Evolutionary conservation across 805 yeast genomes (phyloP), one percentile per base, ranked within the genome.

Genomic region (Ogataea nitratoaversa): DNA sequence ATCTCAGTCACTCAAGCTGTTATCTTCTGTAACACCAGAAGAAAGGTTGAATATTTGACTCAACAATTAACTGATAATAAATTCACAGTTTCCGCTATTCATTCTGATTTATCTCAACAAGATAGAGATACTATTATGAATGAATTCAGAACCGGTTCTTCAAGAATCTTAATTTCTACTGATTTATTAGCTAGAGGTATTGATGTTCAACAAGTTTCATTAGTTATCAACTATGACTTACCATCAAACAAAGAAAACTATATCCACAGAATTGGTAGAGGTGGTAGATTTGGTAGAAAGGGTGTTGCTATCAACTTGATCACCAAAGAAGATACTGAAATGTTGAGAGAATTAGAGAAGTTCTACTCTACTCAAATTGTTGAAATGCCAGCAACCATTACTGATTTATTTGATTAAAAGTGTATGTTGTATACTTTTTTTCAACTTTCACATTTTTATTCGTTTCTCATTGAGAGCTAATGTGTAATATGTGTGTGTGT

Each of bases 151-250:
- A 73, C 84, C 44, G 99, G 99, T 44, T 79, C 84, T 52, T 86
- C 96, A 40, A 79, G 99, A 63, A 91, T 93, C 37, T 72, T 93
- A 63, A 93, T 93, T 61, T 84, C 97, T 52, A 93, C 99, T 31
- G 99, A 93, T 68, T 84, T 93, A 57, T 85, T 91, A 83, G 99
- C 99, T 37, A 78, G 99, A 68, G 99, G 99, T 62, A 93, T 91
- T 52, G 99, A 91, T 68, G 98, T 91, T 46, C 99, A 91, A 72
- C 98, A 91, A 63, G 96, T 91, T 36, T 90, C 97, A 11, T 70
- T 91, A 52, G 99, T 91, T 45, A 87, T 91, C 59, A 91, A 91
- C 76, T 91, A 86, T 70, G 99, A 91, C 67, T 71, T 91, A 64
- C 98, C 99, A 41, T 66, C 78, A 49, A 89, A 93, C 75, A 81